These are phyloP conservation scores for Samsoniella hepiali DNA, from an alignment of 2,329 filamentous ascomycete genomes.

Conservation along the genomic window DNA sequence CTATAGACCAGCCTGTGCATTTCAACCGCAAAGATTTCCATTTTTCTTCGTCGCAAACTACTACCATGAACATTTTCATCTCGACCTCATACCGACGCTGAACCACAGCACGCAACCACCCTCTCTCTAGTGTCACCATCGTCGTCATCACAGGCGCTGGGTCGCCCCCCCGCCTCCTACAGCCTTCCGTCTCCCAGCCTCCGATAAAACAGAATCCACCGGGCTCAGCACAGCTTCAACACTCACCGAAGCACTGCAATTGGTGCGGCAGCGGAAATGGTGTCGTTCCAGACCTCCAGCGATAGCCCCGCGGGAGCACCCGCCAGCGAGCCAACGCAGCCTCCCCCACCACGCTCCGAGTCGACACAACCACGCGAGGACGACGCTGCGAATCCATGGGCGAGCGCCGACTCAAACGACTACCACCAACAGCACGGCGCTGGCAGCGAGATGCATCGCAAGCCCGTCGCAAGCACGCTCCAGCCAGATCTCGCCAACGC, in stretches of 20 bases:
- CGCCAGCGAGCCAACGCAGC: background rate
- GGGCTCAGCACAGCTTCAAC: background rate
- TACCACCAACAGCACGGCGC: background rate
- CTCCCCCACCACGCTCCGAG: background rate
- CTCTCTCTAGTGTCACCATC: background rate
- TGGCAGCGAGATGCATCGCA: background rate
- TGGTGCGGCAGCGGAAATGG: conserved; percentile 8
- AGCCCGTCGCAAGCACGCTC: background rate
- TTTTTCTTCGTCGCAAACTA: background rate
- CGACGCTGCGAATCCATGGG: background rate
- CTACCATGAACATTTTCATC: background rate
- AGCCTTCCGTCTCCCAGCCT: background rate
- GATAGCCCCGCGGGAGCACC: background rate
- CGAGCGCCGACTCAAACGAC: background rate
- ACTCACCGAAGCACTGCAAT: background rate
- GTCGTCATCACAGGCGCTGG: conserved; percentile 3
- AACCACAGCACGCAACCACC: background rate
- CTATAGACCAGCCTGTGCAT: background rate
- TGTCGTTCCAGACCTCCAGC: conserved; percentile 16
- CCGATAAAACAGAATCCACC: background rate
- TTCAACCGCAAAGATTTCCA: background rate
- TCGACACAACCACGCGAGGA: conserved; percentile 1
- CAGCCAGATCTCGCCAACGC: background rate
- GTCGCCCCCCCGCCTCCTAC: background rate
- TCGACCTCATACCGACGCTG: background rate